A percentile compares a stretch with the other conserved stretches of the same genome.
Conservation (phyloP, 176 grass and related monocot species). For the Cenchrus fungigraminus region DNA sequence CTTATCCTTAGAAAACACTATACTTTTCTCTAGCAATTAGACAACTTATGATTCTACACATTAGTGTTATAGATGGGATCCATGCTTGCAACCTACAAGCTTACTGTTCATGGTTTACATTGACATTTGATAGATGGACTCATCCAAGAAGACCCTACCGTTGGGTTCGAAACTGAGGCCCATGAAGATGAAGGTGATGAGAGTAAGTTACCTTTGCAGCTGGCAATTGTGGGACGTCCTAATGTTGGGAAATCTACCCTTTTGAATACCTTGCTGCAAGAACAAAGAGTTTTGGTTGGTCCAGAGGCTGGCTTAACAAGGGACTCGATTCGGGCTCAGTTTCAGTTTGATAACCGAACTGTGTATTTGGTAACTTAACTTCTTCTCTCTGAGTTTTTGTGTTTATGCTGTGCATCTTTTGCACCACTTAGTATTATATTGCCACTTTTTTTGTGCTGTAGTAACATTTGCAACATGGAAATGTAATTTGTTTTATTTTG, state of each 20-base stretch:
- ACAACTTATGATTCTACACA: neutral
- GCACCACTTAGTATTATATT: slow-evolving; percentile 8
- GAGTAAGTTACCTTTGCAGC: slow-evolving; percentile 75
- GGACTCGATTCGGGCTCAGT: slow-evolving; percentile 89
- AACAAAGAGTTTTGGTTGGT: slow-evolving; percentile 94
- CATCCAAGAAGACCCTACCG: slow-evolving; percentile 50
- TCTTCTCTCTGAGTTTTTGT: slow-evolving; percentile 22
- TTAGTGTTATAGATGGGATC: neutral
- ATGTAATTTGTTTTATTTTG: neutral
- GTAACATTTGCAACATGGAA: neutral
- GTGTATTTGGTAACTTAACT: slow-evolving; percentile 80
- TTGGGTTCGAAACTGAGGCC: slow-evolving; percentile 38
- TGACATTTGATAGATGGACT: slow-evolving; percentile 61
- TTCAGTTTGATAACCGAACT: slow-evolving; percentile 85
- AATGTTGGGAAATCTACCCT: slow-evolving; percentile 99
- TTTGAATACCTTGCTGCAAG: slow-evolving; percentile 90
- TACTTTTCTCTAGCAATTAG: slow-evolving; percentile 14
- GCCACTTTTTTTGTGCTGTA: neutral
- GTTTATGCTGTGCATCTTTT: neutral
- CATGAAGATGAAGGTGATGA: slow-evolving; percentile 65
- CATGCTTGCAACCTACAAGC: neutral
- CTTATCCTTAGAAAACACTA: neutral
- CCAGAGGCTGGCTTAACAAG: slow-evolving; percentile 96
- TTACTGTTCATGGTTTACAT: slow-evolving; percentile 21
- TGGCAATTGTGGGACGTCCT: slow-evolving; percentile 92